Percentiles rank a stretch among this genome's conserved stretches.
These are phyloP conservation scores for Balansia obtecta DNA, from an alignment of 2,329 filamentous ascomycete genomes.

Conservation along the genomic window DNA sequence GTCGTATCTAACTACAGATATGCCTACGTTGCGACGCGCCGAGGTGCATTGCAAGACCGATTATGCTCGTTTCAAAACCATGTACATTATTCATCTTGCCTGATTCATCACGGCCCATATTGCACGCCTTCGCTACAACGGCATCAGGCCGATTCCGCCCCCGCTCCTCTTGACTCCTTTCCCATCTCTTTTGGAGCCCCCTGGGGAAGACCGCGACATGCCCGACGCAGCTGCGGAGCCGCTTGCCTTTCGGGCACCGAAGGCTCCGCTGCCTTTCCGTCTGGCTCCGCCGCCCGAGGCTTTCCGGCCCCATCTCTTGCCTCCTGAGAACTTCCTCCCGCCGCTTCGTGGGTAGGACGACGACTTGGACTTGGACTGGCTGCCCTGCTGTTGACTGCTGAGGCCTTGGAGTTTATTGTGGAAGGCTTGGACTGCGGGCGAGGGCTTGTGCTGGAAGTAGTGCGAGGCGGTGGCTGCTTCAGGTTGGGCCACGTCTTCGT, in stretches of 20 bases:
- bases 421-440: conserved; percentile 22
- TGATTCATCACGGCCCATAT: background rate
- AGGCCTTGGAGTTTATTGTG: conserved; percentile 20
- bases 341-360: conserved; percentile 15
- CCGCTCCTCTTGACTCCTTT: conserved; percentile 22
- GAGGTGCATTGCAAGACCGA: background rate
- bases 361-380: conserved; percentile 14
- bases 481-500: conserved; percentile 24
- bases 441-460: conserved; percentile 28
- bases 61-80: background rate
- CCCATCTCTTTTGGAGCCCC: conserved; percentile 14
- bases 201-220: conserved; percentile 10
- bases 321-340: conserved; percentile 15
- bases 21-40: too few relatives aligned
- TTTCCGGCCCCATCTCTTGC: conserved; percentile 18
- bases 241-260: conserved; percentile 17
- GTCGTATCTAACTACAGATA: too few relatives aligned
- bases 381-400: conserved; percentile 13
- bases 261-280: conserved; percentile 14
- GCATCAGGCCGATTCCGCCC: conserved; percentile 26
- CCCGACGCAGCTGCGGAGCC: conserved; percentile 12
- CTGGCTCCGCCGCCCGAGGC: conserved; percentile 17
- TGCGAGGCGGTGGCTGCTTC: conserved; percentile 31
- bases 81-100: background rate
- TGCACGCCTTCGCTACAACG: conserved; percentile 14